phyloP scores from a whole-genome alignment of 768 basidiomycete genomes.

The Hygrophoropsis aurantiaca region DNA sequence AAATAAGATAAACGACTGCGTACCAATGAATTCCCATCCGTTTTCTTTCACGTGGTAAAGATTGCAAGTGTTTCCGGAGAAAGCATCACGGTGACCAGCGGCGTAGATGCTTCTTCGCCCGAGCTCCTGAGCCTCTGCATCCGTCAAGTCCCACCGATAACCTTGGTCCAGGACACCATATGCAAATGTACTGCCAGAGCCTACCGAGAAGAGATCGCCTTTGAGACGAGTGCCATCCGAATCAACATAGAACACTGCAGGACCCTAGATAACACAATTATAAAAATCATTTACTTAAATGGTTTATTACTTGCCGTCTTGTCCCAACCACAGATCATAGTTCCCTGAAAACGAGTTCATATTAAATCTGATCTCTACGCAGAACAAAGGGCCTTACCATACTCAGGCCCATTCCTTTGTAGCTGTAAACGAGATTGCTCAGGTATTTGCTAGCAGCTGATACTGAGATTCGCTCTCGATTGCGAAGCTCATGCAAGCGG shows the following conservation, averaged over 20 bases:
- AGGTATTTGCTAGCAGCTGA: constrained; percentile 99
- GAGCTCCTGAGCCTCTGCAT: constrained; percentile 92
- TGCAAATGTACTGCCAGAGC: constrained; percentile 97
- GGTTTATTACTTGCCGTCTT: constrained; percentile 69
- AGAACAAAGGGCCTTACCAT: constrained; percentile 64
- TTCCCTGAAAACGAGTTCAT: constrained; percentile 58
- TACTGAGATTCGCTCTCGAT: constrained; percentile 95
- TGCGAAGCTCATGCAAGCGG: constrained; percentile 93
- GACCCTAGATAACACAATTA: constrained; percentile 54
- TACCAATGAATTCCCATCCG: constrained; percentile 96
- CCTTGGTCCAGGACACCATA: constrained; percentile 98
- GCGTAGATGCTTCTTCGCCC: constrained; percentile 94
- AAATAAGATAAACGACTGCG: constrained; percentile 19
- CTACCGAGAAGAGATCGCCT: constrained; percentile 97
- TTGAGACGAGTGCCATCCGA: constrained; percentile 94
- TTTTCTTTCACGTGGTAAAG: constrained; percentile 93
- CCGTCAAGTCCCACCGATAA: constrained; percentile 88
- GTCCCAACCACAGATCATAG: constrained; percentile 99
- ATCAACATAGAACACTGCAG: constrained; percentile 95
- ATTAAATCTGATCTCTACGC: not conserved
- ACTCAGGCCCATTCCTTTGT: constrained; percentile 98
- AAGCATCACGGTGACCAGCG: constrained; percentile 95
- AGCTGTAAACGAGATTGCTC: constrained; percentile 94
- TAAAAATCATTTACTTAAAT: not conserved
- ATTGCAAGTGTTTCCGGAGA: constrained; percentile 95